These are phyloP conservation scores for Starmerella powellii DNA, from an alignment of 805 yeast genomes.

Conservation along the genomic window DNA sequence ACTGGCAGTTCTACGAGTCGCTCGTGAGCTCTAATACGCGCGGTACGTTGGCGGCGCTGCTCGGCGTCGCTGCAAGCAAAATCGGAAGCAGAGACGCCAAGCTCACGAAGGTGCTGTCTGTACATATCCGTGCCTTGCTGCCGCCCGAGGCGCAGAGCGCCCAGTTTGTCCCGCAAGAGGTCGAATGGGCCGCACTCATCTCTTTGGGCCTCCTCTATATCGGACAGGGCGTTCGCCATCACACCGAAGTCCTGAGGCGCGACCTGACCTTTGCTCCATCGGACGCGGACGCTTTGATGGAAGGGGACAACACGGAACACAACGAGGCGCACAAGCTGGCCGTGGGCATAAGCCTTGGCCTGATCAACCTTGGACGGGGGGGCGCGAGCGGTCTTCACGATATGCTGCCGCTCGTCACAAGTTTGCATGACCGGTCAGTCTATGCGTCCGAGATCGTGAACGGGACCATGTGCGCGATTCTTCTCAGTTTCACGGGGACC, in stretches of 20 bases:
- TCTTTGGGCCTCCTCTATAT: slow-evolving; percentile 80
- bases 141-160: slow-evolving; percentile 65
- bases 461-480: slow-evolving; percentile 68
- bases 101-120: slow-evolving; percentile 79
- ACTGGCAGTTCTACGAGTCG: slow-evolving; percentile 92
- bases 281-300: neutral
- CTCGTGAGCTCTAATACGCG: slow-evolving; percentile 76
- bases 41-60: slow-evolving; percentile 72
- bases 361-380: slow-evolving; percentile 53
- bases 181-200: slow-evolving; percentile 82
- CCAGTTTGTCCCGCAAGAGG: slow-evolving; percentile 66
- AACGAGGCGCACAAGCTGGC: slow-evolving; percentile 25
- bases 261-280: slow-evolving; percentile 39
- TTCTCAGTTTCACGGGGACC: slow-evolving; percentile 61
- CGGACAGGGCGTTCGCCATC: slow-evolving; percentile 67
- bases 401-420: slow-evolving; percentile 41
- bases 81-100: slow-evolving; percentile 74
- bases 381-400: slow-evolving; percentile 53
- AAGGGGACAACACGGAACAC: slow-evolving; percentile 40
- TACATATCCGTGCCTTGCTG: slow-evolving; percentile 79
- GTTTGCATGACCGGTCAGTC: slow-evolving; percentile 6
- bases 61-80: slow-evolving; percentile 88
- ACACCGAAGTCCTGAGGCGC: slow-evolving; percentile 65
- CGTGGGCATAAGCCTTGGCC: slow-evolving; percentile 75
- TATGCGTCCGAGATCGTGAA: slow-evolving; percentile 2